phyloP scores from a whole-genome alignment of 345 rosid genomes.

The Salix caprea region DNA sequence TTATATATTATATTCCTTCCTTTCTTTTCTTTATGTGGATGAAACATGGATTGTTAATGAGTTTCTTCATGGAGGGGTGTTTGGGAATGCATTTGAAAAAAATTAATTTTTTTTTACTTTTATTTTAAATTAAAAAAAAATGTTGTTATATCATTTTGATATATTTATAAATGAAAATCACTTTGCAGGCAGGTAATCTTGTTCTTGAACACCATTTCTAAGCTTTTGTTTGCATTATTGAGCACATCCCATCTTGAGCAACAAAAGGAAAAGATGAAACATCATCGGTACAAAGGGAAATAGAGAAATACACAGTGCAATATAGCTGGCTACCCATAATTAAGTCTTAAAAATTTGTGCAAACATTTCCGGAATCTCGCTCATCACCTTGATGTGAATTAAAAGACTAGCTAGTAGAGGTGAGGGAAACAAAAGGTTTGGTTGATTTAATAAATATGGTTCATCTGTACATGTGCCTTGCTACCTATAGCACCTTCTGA shows the following conservation, averaged over 20 bases:
- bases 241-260: background rate
- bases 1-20: background rate
- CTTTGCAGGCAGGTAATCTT: background rate
- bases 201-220: background rate
- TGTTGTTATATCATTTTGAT: too few species aligned
- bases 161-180: too few species aligned
- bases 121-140: too few species aligned
- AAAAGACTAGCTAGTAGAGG: background rate
- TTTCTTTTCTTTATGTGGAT: background rate
- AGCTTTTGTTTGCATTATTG: background rate
- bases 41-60: background rate
- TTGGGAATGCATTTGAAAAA: too few species aligned
- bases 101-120: too few species aligned
- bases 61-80: background rate
- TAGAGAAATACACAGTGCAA: background rate
- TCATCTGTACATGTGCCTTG: constrained; percentile 29
- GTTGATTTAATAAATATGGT: constrained; percentile 21
- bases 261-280: background rate
- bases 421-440: background rate
- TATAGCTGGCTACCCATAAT: background rate
- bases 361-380: background rate
- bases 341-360: background rate
- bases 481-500: constrained; percentile 7
- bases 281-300: background rate
- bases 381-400: constrained; percentile 8